Percentiles rank a stretch among this genome's conserved stretches.
Conservation (phyloP, 1,139 yeast species). For the Saccharomycopsis hybrid region DNA sequence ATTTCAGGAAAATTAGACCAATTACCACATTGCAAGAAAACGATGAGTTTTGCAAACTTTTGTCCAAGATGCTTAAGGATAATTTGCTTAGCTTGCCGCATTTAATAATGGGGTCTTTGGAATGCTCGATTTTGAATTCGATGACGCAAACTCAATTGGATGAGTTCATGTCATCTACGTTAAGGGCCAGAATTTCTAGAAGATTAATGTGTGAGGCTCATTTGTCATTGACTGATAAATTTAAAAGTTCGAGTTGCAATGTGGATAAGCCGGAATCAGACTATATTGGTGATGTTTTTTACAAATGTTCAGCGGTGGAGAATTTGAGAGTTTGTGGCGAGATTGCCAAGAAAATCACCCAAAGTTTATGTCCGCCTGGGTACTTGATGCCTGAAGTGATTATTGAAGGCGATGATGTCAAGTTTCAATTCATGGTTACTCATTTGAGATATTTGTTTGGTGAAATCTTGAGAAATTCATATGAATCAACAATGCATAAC, state of each 20-base stretch:
- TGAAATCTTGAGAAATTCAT: constrained; percentile 77
- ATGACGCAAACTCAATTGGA: constrained; percentile 64
- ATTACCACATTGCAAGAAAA: constrained; percentile 69
- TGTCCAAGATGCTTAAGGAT: constrained; percentile 58
- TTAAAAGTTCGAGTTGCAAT: constrained; percentile 28
- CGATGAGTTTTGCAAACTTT: constrained; percentile 57
- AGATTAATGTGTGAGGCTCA: constrained; percentile 90
- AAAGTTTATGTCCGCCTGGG: constrained; percentile 42
- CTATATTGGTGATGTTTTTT: constrained; percentile 82
- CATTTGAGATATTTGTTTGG: constrained; percentile 84
- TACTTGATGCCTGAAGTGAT: constrained; percentile 67
- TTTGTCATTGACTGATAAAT: constrained; percentile 65
- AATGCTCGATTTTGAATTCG: constrained; percentile 59
- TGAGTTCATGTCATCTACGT: constrained; percentile 63
- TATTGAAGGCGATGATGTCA: constrained; percentile 60
- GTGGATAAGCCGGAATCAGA: constrained; percentile 37
- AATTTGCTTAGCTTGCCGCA: constrained; percentile 80
- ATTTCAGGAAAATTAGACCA: constrained; percentile 65
- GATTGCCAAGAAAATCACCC: constrained; percentile 41
- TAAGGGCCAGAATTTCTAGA: constrained; percentile 82
- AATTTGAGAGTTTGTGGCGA: constrained; percentile 51
- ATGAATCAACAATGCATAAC: constrained; percentile 64
- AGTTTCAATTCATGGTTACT: constrained; percentile 76
- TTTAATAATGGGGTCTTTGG: constrained; percentile 88
- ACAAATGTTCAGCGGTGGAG: constrained; percentile 69